These are phyloP conservation scores for Grosmannia huntii DNA, from an alignment of 2,329 filamentous ascomycete genomes.

Conservation along the genomic window DNA sequence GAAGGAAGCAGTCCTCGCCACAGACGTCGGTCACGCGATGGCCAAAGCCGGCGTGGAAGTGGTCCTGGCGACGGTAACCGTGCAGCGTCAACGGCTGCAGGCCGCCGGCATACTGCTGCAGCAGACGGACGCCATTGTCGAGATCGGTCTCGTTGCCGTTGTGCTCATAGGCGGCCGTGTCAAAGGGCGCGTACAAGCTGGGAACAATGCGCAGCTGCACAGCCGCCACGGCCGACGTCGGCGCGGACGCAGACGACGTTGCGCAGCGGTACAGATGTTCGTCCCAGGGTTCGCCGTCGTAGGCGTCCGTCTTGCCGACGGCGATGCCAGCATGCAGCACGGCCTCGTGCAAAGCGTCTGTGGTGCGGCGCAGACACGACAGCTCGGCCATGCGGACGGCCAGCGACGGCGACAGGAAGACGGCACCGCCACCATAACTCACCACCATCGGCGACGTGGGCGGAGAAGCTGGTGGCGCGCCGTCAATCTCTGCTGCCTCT, in stretches of 20 bases:
- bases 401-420: conserved; percentile 27
- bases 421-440: conserved; percentile 31
- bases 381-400: conserved; percentile 22
- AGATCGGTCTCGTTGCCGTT: conserved; percentile 12
- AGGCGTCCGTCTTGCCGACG: conserved; percentile 10
- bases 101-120: conserved; percentile 23
- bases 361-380: conserved; percentile 21
- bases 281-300: conserved; percentile 23
- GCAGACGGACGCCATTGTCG: neutral
- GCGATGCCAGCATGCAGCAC: neutral
- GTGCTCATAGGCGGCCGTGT: conserved; percentile 18
- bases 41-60: conserved; percentile 25
- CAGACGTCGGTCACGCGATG: conserved; percentile 29
- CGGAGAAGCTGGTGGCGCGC: too few species aligned
- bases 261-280: conserved; percentile 28
- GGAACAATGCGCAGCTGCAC: conserved; percentile 28
- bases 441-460: conserved; percentile 15
- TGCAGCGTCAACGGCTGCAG: conserved; percentile 28
- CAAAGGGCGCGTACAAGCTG: conserved; percentile 27
- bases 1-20: conserved; percentile 33
- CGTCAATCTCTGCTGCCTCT: neutral
- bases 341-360: neutral
- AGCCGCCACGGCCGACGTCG: conserved; percentile 15
- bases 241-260: neutral
- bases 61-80: conserved; percentile 24